phyloP scores from a whole-genome alignment of 2,329 filamentous ascomycete genomes.

The Claviceps monticola region DNA sequence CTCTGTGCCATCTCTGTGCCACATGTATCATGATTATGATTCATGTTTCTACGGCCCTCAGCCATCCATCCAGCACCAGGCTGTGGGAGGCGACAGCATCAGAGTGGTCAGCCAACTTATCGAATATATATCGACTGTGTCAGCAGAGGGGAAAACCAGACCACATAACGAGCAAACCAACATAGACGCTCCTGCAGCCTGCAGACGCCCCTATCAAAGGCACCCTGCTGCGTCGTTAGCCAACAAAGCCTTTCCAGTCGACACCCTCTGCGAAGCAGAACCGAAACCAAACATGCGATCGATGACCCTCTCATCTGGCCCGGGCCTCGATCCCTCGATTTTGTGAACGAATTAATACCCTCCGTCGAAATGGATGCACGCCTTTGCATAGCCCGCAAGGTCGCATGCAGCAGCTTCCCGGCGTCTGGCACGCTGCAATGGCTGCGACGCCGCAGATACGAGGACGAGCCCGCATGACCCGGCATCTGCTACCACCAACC shows the following conservation, averaged over 20 bases:
- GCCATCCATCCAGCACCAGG: not conserved
- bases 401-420: not conserved
- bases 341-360: not conserved
- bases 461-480: not conserved
- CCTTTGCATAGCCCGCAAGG: not conserved
- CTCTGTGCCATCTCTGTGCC: too few species aligned
- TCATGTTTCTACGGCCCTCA: too few species aligned
- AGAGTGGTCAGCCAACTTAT: too few species aligned
- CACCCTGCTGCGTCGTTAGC: too few species aligned
- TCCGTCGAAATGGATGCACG: not conserved
- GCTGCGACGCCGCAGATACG: not conserved
- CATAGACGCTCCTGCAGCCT: too few species aligned
- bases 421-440: not conserved
- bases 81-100: not conserved
- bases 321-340: not conserved
- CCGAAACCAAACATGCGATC: not conserved
- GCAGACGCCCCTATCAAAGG: too few species aligned
- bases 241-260: too few species aligned
- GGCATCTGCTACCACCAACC: not conserved
- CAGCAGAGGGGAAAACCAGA: not conserved
- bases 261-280: not conserved
- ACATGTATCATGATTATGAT: not conserved
- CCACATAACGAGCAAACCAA: too few species aligned
- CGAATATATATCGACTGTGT: not conserved
- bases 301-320: not conserved